Percentiles rank a stretch among this genome's conserved stretches.
Evolutionary conservation across 495 filamentous ascomycete genomes (phyloP).

Genomic region (Penicillium herquei): DNA sequence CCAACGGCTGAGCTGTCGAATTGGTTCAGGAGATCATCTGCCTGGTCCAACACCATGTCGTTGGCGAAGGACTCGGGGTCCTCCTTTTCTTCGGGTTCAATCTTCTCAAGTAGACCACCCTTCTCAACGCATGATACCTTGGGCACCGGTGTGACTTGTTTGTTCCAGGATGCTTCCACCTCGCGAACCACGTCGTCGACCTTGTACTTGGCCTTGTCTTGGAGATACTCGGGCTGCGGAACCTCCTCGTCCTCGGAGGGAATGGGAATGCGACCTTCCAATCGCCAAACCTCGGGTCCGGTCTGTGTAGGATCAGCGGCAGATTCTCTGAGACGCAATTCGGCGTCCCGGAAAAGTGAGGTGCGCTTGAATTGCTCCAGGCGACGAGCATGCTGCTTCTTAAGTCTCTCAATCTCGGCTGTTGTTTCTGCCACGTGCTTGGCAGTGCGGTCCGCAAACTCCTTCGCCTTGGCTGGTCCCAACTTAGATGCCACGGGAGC

Average conservation of each 20-base stretch:
- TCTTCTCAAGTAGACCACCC: conserved; percentile 66
- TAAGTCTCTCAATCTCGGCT: conserved; percentile 80
- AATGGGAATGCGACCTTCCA: conserved; percentile 57
- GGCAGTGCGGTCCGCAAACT: conserved; percentile 72
- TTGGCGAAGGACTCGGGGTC: conserved; percentile 40
- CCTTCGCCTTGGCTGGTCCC: conserved; percentile 64
- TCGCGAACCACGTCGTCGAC: conserved; percentile 61
- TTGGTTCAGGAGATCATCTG: conserved; percentile 62
- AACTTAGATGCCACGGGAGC: conserved; percentile 59
- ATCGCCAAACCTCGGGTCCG: conserved; percentile 59
- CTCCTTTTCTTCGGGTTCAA: conserved; percentile 42
- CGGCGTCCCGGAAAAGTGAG: conserved; percentile 60
- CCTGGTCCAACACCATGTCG: conserved; percentile 67
- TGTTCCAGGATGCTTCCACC: conserved; percentile 55
- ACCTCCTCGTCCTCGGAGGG: conserved; percentile 51
- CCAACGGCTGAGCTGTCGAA: conserved; percentile 53
- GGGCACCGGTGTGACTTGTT: conserved; percentile 55
- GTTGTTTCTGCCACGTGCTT: conserved; percentile 63
- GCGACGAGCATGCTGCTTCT: conserved; percentile 68
- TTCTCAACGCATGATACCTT: conserved; percentile 67
- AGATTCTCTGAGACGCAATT: conserved; percentile 53
- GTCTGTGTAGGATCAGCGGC: conserved; percentile 49
- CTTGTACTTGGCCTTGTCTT: conserved; percentile 48
- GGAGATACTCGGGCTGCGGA: conserved; percentile 32
- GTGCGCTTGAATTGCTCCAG: conserved; percentile 72